phyloP scores from a whole-genome alignment of 345 rosid species.

The Noccaea bulbosa region DNA sequence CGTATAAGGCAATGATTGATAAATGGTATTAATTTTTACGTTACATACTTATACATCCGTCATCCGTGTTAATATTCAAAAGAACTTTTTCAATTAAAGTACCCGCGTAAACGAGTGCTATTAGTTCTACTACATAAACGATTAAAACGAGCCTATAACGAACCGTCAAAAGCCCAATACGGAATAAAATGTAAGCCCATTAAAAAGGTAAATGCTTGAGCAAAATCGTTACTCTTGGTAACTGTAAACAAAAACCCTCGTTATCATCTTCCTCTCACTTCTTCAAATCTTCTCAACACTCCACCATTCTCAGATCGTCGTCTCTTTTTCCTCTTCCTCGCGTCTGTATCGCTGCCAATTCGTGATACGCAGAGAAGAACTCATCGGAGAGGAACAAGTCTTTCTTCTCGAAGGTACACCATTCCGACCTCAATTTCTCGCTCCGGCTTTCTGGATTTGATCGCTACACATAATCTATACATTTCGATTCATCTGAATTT shows the following conservation, averaged over 20 bases:
- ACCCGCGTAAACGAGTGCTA: too few relatives aligned
- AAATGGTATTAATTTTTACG: too few relatives aligned
- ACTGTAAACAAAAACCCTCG: not conserved
- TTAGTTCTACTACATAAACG: too few relatives aligned
- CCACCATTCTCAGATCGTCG: constrained; percentile 12
- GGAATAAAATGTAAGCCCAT: not conserved
- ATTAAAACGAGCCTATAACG: not conserved
- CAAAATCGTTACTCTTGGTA: not conserved
- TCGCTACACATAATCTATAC: not conserved
- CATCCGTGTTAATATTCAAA: too few relatives aligned
- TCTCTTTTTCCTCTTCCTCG: constrained; percentile 8
- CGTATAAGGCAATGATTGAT: too few relatives aligned
- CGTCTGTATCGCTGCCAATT: not conserved
- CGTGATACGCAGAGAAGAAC: not conserved
- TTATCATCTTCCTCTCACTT: not conserved
- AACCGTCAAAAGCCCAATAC: not conserved
- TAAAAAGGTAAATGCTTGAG: not conserved
- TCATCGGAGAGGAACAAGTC: constrained; percentile 10
- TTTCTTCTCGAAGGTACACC: constrained; percentile 5
- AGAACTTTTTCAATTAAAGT: too few relatives aligned
- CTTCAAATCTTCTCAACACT: not conserved
- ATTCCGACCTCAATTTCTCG: not conserved
- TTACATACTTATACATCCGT: too few relatives aligned
- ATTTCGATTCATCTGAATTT: not conserved
- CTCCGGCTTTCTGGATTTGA: not conserved